Base-by-base conservation (phyloP, 345 rosid species). In the Jatropha curcas region DNA sequence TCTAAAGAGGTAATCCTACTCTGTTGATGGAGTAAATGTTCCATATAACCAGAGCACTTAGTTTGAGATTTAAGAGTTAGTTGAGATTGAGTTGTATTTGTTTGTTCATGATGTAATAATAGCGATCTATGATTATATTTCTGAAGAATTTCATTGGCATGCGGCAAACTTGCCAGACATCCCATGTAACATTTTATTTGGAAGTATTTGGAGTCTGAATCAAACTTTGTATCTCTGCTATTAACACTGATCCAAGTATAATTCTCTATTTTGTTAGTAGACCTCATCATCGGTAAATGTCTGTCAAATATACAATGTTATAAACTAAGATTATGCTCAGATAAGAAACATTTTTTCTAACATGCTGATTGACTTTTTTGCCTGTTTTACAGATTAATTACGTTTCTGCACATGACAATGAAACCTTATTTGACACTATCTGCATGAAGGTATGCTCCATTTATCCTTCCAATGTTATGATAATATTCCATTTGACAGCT, bases 331-430 rank as follows among this genome's bases (percentile, higher is more conserved):
- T 59, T 72, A 68, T 67, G 43, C 37, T 17, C 24, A 33, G n/a
- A 28, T 65, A 64, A 58, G 52, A 57, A 53, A 24, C 28, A 30
- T 43, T 76, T n/a, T 69, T 22, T 25, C 33, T 64, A 60, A 48
- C 9, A 27, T 35, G 70, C 22, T 53, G 50, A 28, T 79, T 59
- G 46, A 73, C 67, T 17, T 69, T 48, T 70, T 75, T 65, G 51
- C 35, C 77, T 51, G 4, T 34, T 58, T 72, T 72, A 62, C 61
- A 94, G 97, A 82, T 94, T 30, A 94, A 89, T 74, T 94, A 92
- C 83, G 95, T 89, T 73, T 94, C 98, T 74, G 98, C 98, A 74
- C 98, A 94, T 85, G 98, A 94, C 87, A 94, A 94, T 74, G 98
- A 94, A 85, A 94, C 97, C 76, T 84, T 94, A 30, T 90, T 94